Evolutionary conservation across 306 rosid species (phyloP).

Genomic region (Quercus dentata): DNA sequence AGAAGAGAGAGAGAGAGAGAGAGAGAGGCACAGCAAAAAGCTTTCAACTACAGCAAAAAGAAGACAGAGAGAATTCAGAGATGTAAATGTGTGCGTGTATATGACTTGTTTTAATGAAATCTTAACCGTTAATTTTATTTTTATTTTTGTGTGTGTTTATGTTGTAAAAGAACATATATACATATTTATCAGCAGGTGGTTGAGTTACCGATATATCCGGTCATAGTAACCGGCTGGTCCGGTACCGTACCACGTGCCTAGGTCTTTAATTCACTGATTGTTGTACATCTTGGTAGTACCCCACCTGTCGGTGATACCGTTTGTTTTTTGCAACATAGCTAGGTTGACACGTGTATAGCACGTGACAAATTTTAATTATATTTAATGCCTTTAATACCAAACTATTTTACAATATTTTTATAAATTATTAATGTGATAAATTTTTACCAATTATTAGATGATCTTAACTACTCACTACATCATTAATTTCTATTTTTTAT

Average conservation of each 20-base stretch:
- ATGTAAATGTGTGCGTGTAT: neutral
- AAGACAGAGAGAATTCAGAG: neutral
- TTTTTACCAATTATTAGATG: too few relatives aligned
- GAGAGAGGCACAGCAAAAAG: constrained; percentile 20
- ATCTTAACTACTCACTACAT: too few relatives aligned
- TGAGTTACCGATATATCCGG: constrained; percentile 39
- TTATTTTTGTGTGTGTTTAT: too few relatives aligned
- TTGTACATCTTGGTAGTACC: too few relatives aligned
- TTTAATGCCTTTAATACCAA: accelerated
- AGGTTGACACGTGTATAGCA: too few relatives aligned
- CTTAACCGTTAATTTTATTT: constrained; percentile 31
- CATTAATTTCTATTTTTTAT: too few relatives aligned
- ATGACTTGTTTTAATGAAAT: constrained; percentile 24
- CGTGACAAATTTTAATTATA: too few relatives aligned
- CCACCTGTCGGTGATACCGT: too few relatives aligned
- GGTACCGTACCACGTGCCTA: constrained; percentile 58
- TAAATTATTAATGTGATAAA: too few relatives aligned
- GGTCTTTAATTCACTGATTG: too few relatives aligned
- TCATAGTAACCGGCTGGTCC: constrained; percentile 34
- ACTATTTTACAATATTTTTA: too few relatives aligned
- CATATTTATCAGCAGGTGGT: constrained; percentile 16
- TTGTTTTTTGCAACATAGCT: too few relatives aligned
- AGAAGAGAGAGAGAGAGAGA: constrained; percentile 28
- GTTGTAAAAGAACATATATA: neutral
- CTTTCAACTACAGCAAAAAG: constrained; percentile 25